phyloP scores from a whole-genome alignment of 768 basidiomycete species.

The Collybiopsis confluens region DNA sequence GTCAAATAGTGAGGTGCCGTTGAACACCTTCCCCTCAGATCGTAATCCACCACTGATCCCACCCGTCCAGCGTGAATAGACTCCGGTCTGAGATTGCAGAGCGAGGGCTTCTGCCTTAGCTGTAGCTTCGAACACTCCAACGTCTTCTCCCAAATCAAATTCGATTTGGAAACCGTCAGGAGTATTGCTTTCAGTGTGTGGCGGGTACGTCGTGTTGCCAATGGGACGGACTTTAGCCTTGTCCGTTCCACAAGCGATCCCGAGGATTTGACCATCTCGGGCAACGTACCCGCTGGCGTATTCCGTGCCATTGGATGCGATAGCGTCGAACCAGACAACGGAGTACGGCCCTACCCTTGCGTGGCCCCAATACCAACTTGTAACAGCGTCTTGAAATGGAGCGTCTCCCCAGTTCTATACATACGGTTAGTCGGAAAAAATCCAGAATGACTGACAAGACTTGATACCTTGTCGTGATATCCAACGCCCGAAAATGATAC shows the following conservation, averaged over 20 bases:
- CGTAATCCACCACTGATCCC: background rate
- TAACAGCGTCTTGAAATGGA: conserved; percentile 4
- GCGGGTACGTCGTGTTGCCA: no score
- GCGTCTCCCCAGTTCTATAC: conserved; percentile 15
- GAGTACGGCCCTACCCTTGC: conserved; percentile 16
- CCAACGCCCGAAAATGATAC: conserved; percentile 10
- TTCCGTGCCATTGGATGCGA: conserved; percentile 8
- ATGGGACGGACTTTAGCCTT: no score
- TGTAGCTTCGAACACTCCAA: no score
- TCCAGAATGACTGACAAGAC: background rate
- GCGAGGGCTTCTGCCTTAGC: no score
- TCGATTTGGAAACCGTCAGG: no score
- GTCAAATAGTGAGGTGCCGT: background rate
- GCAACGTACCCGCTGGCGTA: conserved; percentile 12
- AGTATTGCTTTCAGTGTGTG: no score
- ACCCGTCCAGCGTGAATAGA: no score
- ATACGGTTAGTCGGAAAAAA: background rate
- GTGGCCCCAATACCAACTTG: conserved; percentile 15
- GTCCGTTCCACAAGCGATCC: conserved; percentile 13
- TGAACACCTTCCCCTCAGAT: background rate
- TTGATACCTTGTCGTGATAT: conserved; percentile 12
- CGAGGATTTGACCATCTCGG: conserved; percentile 6
- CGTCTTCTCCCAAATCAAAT: no score
- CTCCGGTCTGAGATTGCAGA: no score
- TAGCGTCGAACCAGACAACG: conserved; percentile 15